Percentiles rank a stretch among this genome's conserved stretches.
Conservation (phyloP, 2,329 filamentous ascomycete species). For the Hypoxylon sp. region DNA sequence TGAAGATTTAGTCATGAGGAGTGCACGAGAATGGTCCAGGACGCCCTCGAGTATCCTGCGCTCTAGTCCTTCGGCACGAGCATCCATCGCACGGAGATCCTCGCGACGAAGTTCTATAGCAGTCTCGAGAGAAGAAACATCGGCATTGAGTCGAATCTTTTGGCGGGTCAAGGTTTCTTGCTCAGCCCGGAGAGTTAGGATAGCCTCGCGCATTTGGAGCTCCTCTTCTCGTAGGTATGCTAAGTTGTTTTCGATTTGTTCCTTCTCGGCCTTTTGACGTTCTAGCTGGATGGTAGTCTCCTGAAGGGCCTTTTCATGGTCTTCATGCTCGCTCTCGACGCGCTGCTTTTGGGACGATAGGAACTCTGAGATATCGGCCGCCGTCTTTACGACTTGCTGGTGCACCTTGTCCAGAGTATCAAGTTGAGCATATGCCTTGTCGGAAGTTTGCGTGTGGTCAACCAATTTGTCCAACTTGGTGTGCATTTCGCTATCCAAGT, state of each 20-base stretch:
- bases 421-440: constrained; percentile 76
- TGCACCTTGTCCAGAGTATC: constrained; percentile 90
- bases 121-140: constrained; percentile 90
- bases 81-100: constrained; percentile 90
- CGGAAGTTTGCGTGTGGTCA: constrained; percentile 70
- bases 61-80: constrained; percentile 86
- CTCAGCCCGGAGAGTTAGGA: constrained; percentile 69
- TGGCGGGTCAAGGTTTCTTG: constrained; percentile 79
- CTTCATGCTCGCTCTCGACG: constrained; percentile 79
- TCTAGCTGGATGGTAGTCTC: constrained; percentile 85
- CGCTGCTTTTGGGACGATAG: constrained; percentile 78
- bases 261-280: constrained; percentile 67
- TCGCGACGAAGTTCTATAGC: constrained; percentile 88
- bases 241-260: constrained; percentile 67
- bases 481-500: constrained; percentile 40
- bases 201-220: constrained; percentile 60
- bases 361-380: constrained; percentile 84
- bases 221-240: constrained; percentile 61
- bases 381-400: constrained; percentile 83
- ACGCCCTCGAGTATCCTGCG: constrained; percentile 93
- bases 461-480: constrained; percentile 61
- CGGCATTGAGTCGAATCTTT: constrained; percentile 81
- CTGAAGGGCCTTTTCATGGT: constrained; percentile 79
- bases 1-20: constrained; percentile 76
- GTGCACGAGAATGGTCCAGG: constrained; percentile 91